A percentile compares a stretch with the other conserved stretches of the same genome.
phyloP scores from a whole-genome alignment of 1,139 yeast species.

The Pneumocystis murina region DNA sequence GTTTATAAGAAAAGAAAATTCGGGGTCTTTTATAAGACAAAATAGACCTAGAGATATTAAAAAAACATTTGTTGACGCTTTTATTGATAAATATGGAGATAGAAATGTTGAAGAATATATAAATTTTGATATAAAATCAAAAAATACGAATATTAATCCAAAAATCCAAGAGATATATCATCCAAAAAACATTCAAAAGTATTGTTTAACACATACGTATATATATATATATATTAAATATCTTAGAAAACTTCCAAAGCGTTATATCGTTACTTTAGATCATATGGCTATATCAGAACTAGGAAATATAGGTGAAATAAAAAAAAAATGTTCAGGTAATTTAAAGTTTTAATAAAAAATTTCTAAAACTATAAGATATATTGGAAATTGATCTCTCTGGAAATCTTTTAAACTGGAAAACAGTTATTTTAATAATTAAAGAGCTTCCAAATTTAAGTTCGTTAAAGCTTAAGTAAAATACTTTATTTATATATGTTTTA shows the following conservation, averaged over 20 bases:
- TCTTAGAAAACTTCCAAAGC: not conserved
- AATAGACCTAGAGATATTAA: not conserved
- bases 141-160: not conserved
- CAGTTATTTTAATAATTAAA: not conserved
- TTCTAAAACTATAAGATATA: not conserved
- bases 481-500: not conserved
- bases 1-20: not conserved
- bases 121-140: not conserved
- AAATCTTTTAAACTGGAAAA: not conserved
- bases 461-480: not conserved
- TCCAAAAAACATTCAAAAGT: not conserved
- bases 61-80: not conserved
- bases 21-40: not conserved
- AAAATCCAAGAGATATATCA: not conserved
- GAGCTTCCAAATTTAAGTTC: not conserved
- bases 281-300: not conserved
- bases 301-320: not conserved
- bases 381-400: not conserved
- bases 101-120: not conserved
- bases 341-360: not conserved
- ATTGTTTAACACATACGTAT: not conserved
- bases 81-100: not conserved
- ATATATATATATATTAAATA: not conserved
- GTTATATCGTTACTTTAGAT: not conserved
- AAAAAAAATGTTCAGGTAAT: not conserved